Evolutionary conservation across 441 rosid genomes (phyloP).

Genomic region (Sinapis alba): DNA sequence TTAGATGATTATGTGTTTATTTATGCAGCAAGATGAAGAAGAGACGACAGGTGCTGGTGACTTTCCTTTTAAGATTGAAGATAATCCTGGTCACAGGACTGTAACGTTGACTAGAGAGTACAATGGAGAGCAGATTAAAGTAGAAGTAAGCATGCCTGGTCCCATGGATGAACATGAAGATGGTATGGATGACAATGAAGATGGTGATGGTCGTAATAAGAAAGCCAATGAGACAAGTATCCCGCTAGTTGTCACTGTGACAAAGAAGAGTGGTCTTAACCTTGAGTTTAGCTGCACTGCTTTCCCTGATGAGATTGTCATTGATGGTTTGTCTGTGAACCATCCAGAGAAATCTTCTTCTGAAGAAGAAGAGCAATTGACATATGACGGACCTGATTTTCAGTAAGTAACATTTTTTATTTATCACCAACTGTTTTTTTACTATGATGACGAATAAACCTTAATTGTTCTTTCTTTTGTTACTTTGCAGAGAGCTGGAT

Average conservation of each 20-base stretch:
- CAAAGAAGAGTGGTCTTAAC: conserved; percentile 60
- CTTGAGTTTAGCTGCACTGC: conserved; percentile 78
- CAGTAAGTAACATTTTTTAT: conserved; percentile 53
- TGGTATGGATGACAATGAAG: conserved; percentile 38
- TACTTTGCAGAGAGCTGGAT: conserved; percentile 66
- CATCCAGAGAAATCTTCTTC: conserved; percentile 46
- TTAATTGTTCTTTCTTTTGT: background rate
- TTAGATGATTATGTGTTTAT: background rate
- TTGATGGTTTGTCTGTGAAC: conserved; percentile 60
- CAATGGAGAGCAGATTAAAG: conserved; percentile 60
- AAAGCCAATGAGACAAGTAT: conserved; percentile 46
- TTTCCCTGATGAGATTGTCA: conserved; percentile 59
- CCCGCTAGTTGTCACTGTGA: conserved; percentile 64
- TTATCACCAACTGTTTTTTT: background rate
- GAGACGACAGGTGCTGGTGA: conserved; percentile 41
- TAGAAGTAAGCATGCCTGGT: conserved; percentile 74
- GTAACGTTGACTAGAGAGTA: conserved; percentile 57
- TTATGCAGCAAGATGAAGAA: conserved; percentile 50
- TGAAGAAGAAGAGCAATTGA: conserved; percentile 51
- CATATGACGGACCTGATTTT: conserved; percentile 74
- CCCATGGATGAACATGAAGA: conserved; percentile 51
- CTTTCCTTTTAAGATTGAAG: conserved; percentile 69
- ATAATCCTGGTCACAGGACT: conserved; percentile 56
- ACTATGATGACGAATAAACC: background rate
- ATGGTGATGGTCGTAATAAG: conserved; percentile 43